Evolutionary conservation across 768 basidiomycete species (phyloP).

Genomic region (Agrocybe pediades): DNA sequence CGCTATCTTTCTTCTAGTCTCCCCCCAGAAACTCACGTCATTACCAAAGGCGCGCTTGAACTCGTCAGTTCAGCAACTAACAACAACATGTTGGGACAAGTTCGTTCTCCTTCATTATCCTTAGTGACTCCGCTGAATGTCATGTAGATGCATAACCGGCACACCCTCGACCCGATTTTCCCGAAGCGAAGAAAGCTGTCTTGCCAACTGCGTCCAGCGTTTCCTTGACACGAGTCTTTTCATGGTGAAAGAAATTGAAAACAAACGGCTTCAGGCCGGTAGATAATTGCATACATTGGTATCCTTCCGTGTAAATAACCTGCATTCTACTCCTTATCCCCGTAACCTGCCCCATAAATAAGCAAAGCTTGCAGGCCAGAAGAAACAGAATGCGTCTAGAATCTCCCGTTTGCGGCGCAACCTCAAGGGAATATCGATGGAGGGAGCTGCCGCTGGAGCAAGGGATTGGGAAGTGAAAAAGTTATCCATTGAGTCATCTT

Average conservation of each 20-base stretch:
- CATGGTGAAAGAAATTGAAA: slow-evolving; percentile 71
- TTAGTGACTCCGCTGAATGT: neutral
- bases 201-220: slow-evolving; percentile 88
- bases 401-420: slow-evolving; percentile 57
- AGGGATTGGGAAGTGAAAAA: slow-evolving; percentile 61
- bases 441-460: slow-evolving; percentile 23
- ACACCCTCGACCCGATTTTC: slow-evolving; percentile 80
- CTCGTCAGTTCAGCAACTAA: slow-evolving; percentile 73
- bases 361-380: slow-evolving; percentile 55
- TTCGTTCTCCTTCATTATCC: slow-evolving; percentile 37
- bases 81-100: slow-evolving; percentile 93
- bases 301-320: slow-evolving; percentile 17
- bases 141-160: slow-evolving; percentile 74
- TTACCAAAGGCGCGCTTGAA: slow-evolving; percentile 52
- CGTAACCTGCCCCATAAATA: slow-evolving; percentile 49
- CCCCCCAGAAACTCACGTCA: slow-evolving; percentile 12
- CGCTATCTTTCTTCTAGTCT: slow-evolving; percentile 15
- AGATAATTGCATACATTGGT: slow-evolving; percentile 17
- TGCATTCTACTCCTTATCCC: slow-evolving; percentile 23
- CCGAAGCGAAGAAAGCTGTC: slow-evolving; percentile 76
- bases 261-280: slow-evolving; percentile 32
- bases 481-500: slow-evolving; percentile 75
- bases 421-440: slow-evolving; percentile 60
- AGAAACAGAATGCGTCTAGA: slow-evolving; percentile 70
- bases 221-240: slow-evolving; percentile 87